Base-by-base conservation (phyloP, 129 eudicot genomes). In the Artemisia tridentata region DNA sequence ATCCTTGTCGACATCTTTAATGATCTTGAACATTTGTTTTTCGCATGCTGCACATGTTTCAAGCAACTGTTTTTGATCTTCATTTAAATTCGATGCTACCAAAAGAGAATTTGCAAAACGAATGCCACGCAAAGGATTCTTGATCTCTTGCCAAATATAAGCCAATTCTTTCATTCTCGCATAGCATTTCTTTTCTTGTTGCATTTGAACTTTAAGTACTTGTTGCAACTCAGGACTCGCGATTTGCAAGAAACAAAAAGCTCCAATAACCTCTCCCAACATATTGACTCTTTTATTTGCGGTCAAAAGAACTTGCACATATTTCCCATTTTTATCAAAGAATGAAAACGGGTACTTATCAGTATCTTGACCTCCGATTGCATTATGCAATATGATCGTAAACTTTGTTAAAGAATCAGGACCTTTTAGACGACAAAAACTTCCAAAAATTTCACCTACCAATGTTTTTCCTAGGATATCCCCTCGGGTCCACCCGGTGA, bases 371-470 rank as follows among this genome's bases (percentile, higher is more conserved):
- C 98, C 95, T 5, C 75, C 82, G 17, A 89, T 82, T 15, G 97
- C 96, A 48, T 88, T 89, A 80, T 89, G 97, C 83, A 89, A 79
- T 47, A 87, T 84, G 52, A 93, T 93, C 96, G 82, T 89, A 72
- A 93, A 83, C 18, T 89, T 87, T 58, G 98, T 93, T 75, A 93
- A 66, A 17, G 92, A 82, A 84, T 93, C 98, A 3, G 85, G 83
- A 43, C 96, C 92, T 74, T 85, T 93, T 25, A 93, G 86, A 71
- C 84, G 82, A 71, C 96, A 89, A 43, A 79, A 84, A 54, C 82
- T 77, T 12, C 98, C 98, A 54, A 93, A 93, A 64, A 93, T 69
- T 78, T 93, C 98, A 3, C 98, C 98, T n/a, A 89, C 90, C 70
- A 93, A 71, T 84, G 84, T 73, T 67, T 85, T 87, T 14, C 98